phyloP scores from a whole-genome alignment of 1,284 basidiomycete species.

The Cryptococcus amylolentus region DNA sequence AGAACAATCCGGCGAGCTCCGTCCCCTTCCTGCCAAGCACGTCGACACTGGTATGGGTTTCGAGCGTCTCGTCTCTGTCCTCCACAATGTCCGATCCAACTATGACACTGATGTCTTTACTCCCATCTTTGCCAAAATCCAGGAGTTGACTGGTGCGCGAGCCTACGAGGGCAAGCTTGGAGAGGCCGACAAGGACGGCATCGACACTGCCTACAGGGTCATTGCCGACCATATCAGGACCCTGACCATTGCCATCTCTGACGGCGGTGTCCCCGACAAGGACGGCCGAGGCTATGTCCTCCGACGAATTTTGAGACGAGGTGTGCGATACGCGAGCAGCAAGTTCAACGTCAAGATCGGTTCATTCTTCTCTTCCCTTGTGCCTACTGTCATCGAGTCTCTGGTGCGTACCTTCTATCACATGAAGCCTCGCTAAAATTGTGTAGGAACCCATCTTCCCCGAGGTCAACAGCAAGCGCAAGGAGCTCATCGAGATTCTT shows the following conservation, averaged over 20 bases:
- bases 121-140: conserved; percentile 84
- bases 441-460: conserved; percentile 77
- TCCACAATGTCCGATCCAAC: conserved; percentile 89
- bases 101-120: conserved; percentile 96
- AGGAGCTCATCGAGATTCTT: conserved; percentile 89
- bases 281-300: conserved; percentile 95
- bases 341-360: conserved; percentile 94
- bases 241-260: conserved; percentile 89
- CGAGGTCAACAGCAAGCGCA: conserved; percentile 78
- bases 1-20: conserved; percentile 79
- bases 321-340: conserved; percentile 90
- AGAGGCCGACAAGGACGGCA: conserved; percentile 85
- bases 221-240: conserved; percentile 96
- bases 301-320: conserved; percentile 83
- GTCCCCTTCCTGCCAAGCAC: conserved; percentile 82
- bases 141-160: conserved; percentile 82
- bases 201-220: conserved; percentile 96
- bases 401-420: conserved; percentile 59
- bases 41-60: conserved; percentile 99
- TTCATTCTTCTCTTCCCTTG: conserved; percentile 87
- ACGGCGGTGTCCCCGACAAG: conserved; percentile 94
- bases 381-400: conserved; percentile 83
- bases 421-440: background rate
- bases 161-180: conserved; percentile 88
- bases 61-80: conserved; percentile 89